phyloP scores from a whole-genome alignment of 108 stramenopile genomes.

The Aureococcus anophagefferens region DNA sequence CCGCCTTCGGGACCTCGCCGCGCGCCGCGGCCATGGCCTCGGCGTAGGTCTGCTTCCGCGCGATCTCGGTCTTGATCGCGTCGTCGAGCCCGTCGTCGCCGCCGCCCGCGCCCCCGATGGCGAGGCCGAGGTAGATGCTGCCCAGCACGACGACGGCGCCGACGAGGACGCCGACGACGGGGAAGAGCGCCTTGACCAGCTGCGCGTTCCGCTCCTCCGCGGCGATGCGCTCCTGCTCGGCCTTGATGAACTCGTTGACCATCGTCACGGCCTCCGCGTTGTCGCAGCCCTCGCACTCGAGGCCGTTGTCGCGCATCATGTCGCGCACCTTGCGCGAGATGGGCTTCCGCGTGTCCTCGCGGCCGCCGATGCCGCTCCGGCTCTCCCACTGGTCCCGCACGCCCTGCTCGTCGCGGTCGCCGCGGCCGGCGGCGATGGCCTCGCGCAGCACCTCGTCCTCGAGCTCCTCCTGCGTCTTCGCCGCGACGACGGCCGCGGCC shows the following conservation, averaged over 20 bases:
- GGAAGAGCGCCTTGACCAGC: background rate
- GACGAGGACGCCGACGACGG: background rate
- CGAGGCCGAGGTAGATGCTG: background rate
- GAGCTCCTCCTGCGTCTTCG: background rate
- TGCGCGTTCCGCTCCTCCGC: background rate
- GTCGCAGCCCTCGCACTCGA: conserved; percentile 12
- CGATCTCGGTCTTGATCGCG: too few species aligned
- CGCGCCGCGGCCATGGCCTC: too few species aligned
- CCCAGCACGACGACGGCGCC: background rate
- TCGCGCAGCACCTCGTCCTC: conserved; percentile 14
- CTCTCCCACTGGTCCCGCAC: conserved; percentile 19
- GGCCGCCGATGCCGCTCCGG: background rate
- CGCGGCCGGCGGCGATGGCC: conserved; percentile 12
- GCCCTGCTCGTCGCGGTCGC: conserved; percentile 12
- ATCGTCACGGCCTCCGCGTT: conserved; percentile 3
- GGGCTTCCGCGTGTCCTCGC: background rate
- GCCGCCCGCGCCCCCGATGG: too few species aligned
- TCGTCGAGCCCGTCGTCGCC: too few species aligned
- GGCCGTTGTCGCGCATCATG: conserved; percentile 3
- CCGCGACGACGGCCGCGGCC: too few species aligned
- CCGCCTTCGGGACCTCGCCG: background rate
- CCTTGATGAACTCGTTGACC: conserved; percentile 6
- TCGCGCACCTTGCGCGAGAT: background rate
- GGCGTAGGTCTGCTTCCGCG: too few species aligned
- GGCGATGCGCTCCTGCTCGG: conserved; percentile 1